Evolutionary conservation across 169 alveolate species (phyloP).

Genomic region (Theileria equi): DNA sequence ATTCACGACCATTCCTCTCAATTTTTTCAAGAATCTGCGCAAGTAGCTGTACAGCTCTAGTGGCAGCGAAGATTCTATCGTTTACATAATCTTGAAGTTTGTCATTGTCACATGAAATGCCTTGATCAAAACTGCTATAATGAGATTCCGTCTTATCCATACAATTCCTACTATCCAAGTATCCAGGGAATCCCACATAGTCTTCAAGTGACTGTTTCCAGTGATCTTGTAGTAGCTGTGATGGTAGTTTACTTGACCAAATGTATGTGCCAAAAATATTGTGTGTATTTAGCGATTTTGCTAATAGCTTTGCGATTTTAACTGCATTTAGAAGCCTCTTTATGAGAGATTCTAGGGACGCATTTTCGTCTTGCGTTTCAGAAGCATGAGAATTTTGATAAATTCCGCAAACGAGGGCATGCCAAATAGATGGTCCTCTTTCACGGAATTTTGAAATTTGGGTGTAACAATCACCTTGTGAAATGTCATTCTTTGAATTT

Average conservation of each 20-base stretch:
- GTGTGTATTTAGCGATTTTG: conserved; percentile 1
- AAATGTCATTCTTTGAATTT: neutral
- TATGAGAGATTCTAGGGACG: conserved; percentile 15
- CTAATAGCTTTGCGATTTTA: conserved; percentile 36
- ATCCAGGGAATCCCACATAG: too few species aligned
- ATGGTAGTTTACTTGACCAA: conserved; percentile 46
- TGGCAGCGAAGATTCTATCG: conserved; percentile 34
- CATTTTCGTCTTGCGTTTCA: neutral
- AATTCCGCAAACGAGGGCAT: conserved; percentile 60
- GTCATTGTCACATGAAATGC: too few species aligned
- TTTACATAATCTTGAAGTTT: neutral
- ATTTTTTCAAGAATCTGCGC: conserved; percentile 25
- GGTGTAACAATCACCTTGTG: neutral
- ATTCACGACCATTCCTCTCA: too few species aligned
- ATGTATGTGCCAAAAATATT: conserved; percentile 1
- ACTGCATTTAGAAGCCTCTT: conserved; percentile 26
- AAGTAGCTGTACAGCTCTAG: conserved; percentile 56
- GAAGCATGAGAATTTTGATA: neutral
- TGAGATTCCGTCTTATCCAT: too few species aligned
- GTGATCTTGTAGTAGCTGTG: conserved; percentile 36
- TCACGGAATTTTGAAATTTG: too few species aligned
- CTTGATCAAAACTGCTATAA: too few species aligned
- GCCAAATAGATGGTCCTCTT: conserved; percentile 65
- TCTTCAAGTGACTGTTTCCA: conserved; percentile 32
- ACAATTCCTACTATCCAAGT: too few species aligned